These are phyloP conservation scores for Termitomyces sp. DNA, from an alignment of 768 basidiomycete genomes.

Conservation along the genomic window DNA sequence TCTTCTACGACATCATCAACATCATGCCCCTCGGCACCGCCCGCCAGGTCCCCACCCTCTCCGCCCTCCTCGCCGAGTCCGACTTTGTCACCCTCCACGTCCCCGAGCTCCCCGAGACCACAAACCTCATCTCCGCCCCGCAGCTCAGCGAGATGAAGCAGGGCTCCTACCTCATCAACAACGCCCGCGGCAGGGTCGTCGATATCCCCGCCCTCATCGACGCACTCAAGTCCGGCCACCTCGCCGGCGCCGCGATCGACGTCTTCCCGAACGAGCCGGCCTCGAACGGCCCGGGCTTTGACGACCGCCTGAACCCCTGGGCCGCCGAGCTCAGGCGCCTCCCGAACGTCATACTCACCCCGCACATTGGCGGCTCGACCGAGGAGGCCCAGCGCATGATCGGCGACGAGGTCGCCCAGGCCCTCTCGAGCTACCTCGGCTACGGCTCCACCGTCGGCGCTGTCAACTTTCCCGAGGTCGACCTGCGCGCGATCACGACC, in stretches of 20 bases:
- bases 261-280: constrained; percentile 94
- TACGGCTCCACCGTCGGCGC: constrained; percentile 88
- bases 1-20: constrained; percentile 93
- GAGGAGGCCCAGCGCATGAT: constrained; percentile 99
- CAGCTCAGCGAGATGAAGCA: constrained; percentile 91
- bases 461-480: constrained; percentile 99
- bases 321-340: constrained; percentile 66
- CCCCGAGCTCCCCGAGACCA: constrained; percentile 94
- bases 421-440: constrained; percentile 85
- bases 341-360: constrained; percentile 93
- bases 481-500: constrained; percentile 84
- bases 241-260: constrained; percentile 87
- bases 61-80: constrained; percentile 65
- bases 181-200: constrained; percentile 92
- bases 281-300: constrained; percentile 85
- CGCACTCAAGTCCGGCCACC: constrained; percentile 77
- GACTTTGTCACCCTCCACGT: constrained; percentile 98
- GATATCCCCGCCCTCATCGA: constrained; percentile 88
- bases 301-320: constrained; percentile 86
- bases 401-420: constrained; percentile 87
- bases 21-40: constrained; percentile 98
- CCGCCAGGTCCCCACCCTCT: constrained; percentile 79
- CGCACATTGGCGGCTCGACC: constrained; percentile 98
- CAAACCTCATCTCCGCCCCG: constrained; percentile 79
- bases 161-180: constrained; percentile 95